Conservation (phyloP, 352 stramenopile species). For the Phytophthora foliorum region DNA sequence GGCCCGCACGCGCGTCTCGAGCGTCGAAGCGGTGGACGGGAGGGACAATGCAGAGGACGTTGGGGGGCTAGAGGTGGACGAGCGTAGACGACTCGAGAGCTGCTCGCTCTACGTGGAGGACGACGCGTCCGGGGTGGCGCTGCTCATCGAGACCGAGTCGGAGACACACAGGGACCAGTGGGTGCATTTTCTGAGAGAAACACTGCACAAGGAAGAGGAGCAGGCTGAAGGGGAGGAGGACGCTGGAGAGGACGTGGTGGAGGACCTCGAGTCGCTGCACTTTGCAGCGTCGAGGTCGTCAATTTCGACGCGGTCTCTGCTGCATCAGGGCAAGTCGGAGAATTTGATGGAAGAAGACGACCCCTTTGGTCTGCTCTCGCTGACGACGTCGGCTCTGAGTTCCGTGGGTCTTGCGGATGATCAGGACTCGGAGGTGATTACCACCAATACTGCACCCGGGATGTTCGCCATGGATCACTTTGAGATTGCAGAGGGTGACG, state of each 20-base stretch:
- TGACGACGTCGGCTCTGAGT: conserved; percentile 61
- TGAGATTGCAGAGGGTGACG: conserved; percentile 39
- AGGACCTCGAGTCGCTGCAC: conserved; percentile 32
- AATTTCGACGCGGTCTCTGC: conserved; percentile 39
- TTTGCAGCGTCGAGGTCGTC: conserved; percentile 27
- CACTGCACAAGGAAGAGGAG: conserved; percentile 16
- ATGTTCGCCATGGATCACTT: conserved; percentile 66
- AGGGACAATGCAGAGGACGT: conserved; percentile 10
- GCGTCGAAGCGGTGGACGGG: conserved; percentile 53
- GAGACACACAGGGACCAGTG: conserved; percentile 44
- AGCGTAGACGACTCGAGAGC: conserved; percentile 42
- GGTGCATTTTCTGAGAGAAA: conserved; percentile 31
- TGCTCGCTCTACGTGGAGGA: conserved; percentile 66
- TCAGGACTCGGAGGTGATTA: background rate
- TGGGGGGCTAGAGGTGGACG: conserved; percentile 19
- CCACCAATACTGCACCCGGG: conserved; percentile 36
- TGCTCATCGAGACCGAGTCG: conserved; percentile 43
- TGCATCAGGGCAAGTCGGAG: conserved; percentile 52
- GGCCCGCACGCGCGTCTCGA: conserved; percentile 44
- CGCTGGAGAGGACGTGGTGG: conserved; percentile 24
- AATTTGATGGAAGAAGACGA: conserved; percentile 51
- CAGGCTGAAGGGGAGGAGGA: conserved; percentile 19
- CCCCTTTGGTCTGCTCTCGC: conserved; percentile 54
- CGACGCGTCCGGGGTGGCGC: conserved; percentile 11
- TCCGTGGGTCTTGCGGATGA: conserved; percentile 18